Evolutionary conservation across 2,329 filamentous ascomycete species (phyloP).

Genomic region (Penicillium polonicum): DNA sequence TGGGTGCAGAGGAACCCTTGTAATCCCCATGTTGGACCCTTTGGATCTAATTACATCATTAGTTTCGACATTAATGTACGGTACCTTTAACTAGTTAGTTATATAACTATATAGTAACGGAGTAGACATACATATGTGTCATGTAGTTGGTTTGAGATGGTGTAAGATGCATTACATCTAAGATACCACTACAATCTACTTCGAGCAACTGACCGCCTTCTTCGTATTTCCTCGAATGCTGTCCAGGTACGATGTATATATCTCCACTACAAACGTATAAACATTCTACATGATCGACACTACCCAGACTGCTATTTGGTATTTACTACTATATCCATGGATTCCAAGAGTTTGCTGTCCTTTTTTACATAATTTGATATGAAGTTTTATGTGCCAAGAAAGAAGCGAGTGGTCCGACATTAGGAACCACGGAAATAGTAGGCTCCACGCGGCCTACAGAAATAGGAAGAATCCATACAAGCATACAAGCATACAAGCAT

Average conservation of each 20-base stretch:
- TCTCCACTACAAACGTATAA: neutral
- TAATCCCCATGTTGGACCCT: neutral
- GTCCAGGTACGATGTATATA: too few relatives aligned
- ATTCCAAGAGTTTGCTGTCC: neutral
- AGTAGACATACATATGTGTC: neutral
- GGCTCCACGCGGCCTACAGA: constrained; percentile 1
- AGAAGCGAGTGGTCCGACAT: neutral
- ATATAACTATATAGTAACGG: neutral
- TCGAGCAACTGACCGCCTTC: too few relatives aligned
- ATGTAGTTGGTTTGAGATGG: neutral
- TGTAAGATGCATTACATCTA: neutral
- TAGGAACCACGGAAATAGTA: constrained; percentile 4
- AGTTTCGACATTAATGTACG: neutral
- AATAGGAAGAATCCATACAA: neutral
- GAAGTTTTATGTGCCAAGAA: neutral
- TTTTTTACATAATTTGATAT: neutral
- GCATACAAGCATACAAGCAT: neutral
- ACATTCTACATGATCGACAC: neutral
- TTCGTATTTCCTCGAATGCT: too few relatives aligned
- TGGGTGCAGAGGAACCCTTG: neutral
- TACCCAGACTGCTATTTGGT: neutral
- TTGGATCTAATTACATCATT: neutral
- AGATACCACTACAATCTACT: neutral
- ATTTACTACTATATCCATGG: neutral
- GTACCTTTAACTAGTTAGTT: neutral